Conservation (phyloP, 2,329 filamentous ascomycete genomes). For the Aureobasidium mangrovei region DNA sequence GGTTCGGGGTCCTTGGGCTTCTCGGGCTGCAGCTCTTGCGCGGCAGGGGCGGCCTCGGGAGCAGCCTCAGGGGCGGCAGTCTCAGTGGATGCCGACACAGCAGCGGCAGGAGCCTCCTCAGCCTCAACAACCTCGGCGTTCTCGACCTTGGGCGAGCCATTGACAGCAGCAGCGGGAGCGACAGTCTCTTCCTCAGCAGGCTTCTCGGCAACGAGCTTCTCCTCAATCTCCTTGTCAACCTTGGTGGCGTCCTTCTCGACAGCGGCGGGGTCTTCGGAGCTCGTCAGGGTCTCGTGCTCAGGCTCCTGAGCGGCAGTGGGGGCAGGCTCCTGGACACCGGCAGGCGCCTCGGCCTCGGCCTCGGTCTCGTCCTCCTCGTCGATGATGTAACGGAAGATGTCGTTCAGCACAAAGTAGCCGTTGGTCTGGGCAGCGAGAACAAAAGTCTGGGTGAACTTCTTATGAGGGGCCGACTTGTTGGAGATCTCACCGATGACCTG, state of each 20-base stretch:
- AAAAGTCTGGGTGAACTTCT: slow-evolving; percentile 97
- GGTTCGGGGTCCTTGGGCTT: slow-evolving; percentile 57
- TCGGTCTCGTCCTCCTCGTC: slow-evolving; percentile 67
- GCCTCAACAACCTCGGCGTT: slow-evolving; percentile 27
- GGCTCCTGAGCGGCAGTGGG: slow-evolving; percentile 26
- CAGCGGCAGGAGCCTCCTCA: slow-evolving; percentile 31
- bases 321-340: slow-evolving; percentile 34
- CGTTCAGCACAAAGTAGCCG: slow-evolving; percentile 96
- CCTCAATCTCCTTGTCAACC: slow-evolving; percentile 70
- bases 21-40: slow-evolving; percentile 35
- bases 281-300: slow-evolving; percentile 25
- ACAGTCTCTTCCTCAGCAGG: slow-evolving; percentile 19
- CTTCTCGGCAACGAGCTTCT: slow-evolving; percentile 38
- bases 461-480: slow-evolving; percentile 82
- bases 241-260: slow-evolving; percentile 37
- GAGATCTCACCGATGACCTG: slow-evolving; percentile 97
- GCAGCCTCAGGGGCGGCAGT: slow-evolving; percentile 24
- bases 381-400: slow-evolving; percentile 90
- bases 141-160: slow-evolving; percentile 30
- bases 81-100: slow-evolving; percentile 19
- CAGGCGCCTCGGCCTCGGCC: slow-evolving; percentile 30
- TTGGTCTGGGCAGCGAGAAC: slow-evolving; percentile 93
- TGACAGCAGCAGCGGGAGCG: slow-evolving; percentile 26
- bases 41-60: slow-evolving; percentile 26
- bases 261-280: slow-evolving; percentile 30